These are phyloP conservation scores for Ganoderma boninense DNA, from an alignment of 1,284 basidiomycete species.

Conservation along the genomic window DNA sequence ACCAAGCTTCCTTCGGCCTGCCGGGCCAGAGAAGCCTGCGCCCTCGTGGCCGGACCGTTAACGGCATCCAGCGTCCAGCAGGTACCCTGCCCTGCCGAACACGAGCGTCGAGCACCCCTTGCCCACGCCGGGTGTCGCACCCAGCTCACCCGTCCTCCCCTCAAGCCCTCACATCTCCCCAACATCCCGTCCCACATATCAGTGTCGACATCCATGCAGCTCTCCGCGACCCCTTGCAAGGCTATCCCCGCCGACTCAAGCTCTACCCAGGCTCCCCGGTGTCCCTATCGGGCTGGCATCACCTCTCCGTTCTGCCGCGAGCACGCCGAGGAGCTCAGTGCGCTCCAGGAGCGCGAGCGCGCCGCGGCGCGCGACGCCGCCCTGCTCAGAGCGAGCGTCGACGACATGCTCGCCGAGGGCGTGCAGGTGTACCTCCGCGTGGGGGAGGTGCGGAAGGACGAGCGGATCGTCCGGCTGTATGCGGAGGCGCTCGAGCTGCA, in stretches of 20 bases:
- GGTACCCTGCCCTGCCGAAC: not conserved
- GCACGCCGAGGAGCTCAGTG: not conserved
- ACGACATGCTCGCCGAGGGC: constrained; percentile 1
- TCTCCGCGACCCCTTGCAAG: not conserved
- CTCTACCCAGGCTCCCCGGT: not conserved
- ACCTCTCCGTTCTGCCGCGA: not conserved
- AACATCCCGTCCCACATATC: not conserved
- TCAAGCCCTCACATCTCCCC: not conserved
- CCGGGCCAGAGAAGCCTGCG: not conserved
- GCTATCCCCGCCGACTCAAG: not conserved
- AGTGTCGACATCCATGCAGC: not conserved
- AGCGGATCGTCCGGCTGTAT: not conserved
- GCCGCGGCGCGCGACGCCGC: not conserved
- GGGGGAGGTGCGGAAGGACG: not conserved
- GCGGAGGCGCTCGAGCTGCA: not conserved
- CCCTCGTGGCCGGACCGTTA: not conserved
- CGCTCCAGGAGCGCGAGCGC: not conserved
- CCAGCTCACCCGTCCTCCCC: not conserved
- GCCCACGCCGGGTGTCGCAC: not conserved
- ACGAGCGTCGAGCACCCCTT: not conserved
- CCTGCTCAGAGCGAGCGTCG: not conserved
- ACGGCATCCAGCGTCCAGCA: not conserved
- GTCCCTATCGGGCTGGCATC: not conserved
- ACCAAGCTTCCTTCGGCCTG: not conserved
- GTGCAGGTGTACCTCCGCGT: not conserved